Percentiles rank a stretch among this genome's conserved stretches.
Evolutionary conservation across 345 rosid genomes (phyloP).

Genomic region (Aethionema arabicum): DNA sequence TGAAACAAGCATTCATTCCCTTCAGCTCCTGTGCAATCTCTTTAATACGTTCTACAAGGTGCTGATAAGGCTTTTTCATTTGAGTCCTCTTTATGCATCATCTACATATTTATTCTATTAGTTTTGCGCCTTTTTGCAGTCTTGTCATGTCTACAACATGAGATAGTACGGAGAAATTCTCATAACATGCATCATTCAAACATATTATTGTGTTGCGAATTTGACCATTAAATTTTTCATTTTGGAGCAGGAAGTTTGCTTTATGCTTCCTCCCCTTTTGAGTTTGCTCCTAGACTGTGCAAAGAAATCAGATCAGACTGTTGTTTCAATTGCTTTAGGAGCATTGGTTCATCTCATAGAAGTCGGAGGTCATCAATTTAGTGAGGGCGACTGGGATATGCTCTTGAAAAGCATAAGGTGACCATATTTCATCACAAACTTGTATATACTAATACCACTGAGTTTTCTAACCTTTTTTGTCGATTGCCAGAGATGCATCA

Average conservation of each 20-base stretch:
- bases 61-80: slow-evolving; percentile 25
- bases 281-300: slow-evolving; percentile 95
- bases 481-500: slow-evolving; percentile 74
- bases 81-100: not conserved
- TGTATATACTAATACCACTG: slow-evolving; percentile 5
- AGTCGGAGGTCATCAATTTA: slow-evolving; percentile 98
- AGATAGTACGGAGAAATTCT: not conserved
- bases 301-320: slow-evolving; percentile 93
- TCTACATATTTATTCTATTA: slow-evolving; percentile 17
- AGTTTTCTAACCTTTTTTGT: slow-evolving; percentile 28
- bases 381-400: slow-evolving; percentile 94
- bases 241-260: slow-evolving; percentile 82
- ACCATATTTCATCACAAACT: slow-evolving; percentile 23
- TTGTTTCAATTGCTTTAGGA: slow-evolving; percentile 93
- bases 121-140: slow-evolving; percentile 17
- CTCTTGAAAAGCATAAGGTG: slow-evolving; percentile 96
- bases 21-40: slow-evolving; percentile 86
- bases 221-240: slow-evolving; percentile 23
- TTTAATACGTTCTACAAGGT: slow-evolving; percentile 73
- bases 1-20: slow-evolving; percentile 89
- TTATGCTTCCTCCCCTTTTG: slow-evolving; percentile 95
- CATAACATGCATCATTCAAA: slow-evolving; percentile 14
- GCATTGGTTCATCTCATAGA: slow-evolving; percentile 97
- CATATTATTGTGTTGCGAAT: slow-evolving; percentile 21
- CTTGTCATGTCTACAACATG: slow-evolving; percentile 20